Conservation (phyloP, 2,329 filamentous ascomycete genomes). For the Aspergillus uvarum region DNA sequence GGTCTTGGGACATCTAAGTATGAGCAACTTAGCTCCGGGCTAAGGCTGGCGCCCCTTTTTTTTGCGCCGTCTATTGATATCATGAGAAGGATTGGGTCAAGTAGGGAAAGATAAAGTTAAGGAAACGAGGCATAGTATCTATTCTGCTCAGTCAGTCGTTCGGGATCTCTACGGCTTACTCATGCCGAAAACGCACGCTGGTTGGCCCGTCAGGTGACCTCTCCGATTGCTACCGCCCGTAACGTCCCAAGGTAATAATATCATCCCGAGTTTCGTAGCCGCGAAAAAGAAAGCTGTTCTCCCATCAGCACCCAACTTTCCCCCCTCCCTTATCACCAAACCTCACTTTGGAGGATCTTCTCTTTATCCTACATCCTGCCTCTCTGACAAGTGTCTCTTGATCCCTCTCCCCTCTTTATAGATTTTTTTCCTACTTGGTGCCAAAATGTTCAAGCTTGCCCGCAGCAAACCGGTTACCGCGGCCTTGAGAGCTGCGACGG, state of each 20-base stretch:
- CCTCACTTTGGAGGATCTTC: constrained; percentile 18
- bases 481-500: constrained; percentile 75
- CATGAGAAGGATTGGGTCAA: no score
- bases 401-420: constrained; percentile 20
- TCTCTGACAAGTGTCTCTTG: constrained; percentile 4
- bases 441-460: constrained; percentile 82
- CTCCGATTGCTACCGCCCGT: constrained; percentile 24
- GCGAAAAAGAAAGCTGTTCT: constrained; percentile 41
- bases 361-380: constrained; percentile 11
- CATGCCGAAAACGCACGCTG: constrained; percentile 27
- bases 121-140: no score
- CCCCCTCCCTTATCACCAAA: constrained; percentile 12
- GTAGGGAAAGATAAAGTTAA: no score
- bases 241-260: constrained; percentile 21
- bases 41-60: no score
- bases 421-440: constrained; percentile 18
- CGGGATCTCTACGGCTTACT: constrained; percentile 28
- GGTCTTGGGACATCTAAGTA: no score
- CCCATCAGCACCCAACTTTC: constrained; percentile 18
- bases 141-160: background rate
- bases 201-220: constrained; percentile 30
- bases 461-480: constrained; percentile 73
- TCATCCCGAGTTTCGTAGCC: constrained; percentile 31
- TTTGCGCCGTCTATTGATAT: no score
- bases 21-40: no score